These are phyloP conservation scores for Aspergillus ochraceoroseus DNA, from an alignment of 2,329 filamentous ascomycete species.

Conservation along the genomic window DNA sequence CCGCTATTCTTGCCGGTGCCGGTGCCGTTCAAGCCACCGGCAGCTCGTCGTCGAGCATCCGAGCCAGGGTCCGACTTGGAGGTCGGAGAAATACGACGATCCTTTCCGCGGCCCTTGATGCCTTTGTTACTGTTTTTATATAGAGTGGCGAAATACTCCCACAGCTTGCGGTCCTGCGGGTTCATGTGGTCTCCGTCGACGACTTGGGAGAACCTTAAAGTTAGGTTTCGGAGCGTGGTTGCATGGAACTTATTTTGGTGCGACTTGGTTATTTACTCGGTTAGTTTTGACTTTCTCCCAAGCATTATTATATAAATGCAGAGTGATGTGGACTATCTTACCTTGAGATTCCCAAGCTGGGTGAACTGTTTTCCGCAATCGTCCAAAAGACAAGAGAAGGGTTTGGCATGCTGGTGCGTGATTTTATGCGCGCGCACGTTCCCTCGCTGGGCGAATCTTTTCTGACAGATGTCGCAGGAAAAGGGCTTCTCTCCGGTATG, in stretches of 20 bases:
- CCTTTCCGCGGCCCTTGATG: constrained; percentile 91
- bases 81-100: constrained; percentile 49
- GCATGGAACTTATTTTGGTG: constrained; percentile 94
- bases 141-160: constrained; percentile 76
- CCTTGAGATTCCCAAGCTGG: constrained; percentile 87
- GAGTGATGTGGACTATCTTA: constrained; percentile 32
- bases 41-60: constrained; percentile 16
- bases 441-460: constrained; percentile 77
- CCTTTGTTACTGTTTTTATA: constrained; percentile 99
- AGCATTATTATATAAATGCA: background rate
- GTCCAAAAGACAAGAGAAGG: constrained; percentile 75
- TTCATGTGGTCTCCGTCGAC: constrained; percentile 59
- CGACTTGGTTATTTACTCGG: constrained; percentile 51
- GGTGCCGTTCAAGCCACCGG: no score
- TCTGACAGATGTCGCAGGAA: constrained; percentile 71
- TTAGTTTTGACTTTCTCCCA: constrained; percentile 12
- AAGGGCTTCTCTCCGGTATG: constrained; percentile 87
- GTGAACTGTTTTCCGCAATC: constrained; percentile 84
- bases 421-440: constrained; percentile 80
- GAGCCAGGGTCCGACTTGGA: constrained; percentile 21
- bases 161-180: constrained; percentile 68
- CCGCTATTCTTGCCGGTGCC: no score
- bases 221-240: constrained; percentile 65
- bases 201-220: constrained; percentile 63
- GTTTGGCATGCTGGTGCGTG: constrained; percentile 71